A percentile compares a stretch with the other conserved stretches of the same genome.
phyloP scores from a whole-genome alignment of 441 rosid species.

The Euphorbia corollata region DNA sequence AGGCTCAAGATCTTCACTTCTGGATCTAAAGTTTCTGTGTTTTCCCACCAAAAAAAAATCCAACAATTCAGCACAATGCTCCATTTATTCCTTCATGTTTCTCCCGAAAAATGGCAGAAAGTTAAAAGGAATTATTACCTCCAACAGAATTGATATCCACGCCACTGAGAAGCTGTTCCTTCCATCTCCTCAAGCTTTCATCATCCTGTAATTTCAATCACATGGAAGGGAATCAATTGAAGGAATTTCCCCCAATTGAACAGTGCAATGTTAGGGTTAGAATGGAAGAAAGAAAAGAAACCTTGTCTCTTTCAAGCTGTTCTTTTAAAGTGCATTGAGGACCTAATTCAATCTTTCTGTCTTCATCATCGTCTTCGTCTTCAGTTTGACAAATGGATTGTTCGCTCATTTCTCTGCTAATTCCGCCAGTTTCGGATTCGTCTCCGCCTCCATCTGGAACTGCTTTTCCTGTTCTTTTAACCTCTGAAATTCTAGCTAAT shows the following conservation, averaged over 20 bases:
- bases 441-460: neutral
- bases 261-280: neutral
- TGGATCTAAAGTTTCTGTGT: slow-evolving; percentile 61
- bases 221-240: neutral
- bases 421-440: neutral
- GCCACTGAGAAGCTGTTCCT: slow-evolving; percentile 79
- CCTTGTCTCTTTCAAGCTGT: slow-evolving; percentile 64
- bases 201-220: slow-evolving; percentile 43
- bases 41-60: neutral
- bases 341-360: slow-evolving; percentile 47
- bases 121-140: slow-evolving; percentile 28
- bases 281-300: neutral
- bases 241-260: neutral
- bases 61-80: neutral
- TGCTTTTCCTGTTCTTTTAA: neutral
- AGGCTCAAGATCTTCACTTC: slow-evolving; percentile 61
- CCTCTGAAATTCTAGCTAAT: slow-evolving; percentile 20
- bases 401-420: slow-evolving; percentile 41
- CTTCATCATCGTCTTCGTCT: slow-evolving; percentile 49
- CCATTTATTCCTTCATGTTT: neutral
- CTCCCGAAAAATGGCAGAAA: too few species aligned
- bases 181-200: slow-evolving; percentile 85
- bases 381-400: slow-evolving; percentile 36
- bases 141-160: slow-evolving; percentile 65
- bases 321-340: slow-evolving; percentile 70